Conservation (phyloP, 257 asterid species). For the Fraxinus excelsior region DNA sequence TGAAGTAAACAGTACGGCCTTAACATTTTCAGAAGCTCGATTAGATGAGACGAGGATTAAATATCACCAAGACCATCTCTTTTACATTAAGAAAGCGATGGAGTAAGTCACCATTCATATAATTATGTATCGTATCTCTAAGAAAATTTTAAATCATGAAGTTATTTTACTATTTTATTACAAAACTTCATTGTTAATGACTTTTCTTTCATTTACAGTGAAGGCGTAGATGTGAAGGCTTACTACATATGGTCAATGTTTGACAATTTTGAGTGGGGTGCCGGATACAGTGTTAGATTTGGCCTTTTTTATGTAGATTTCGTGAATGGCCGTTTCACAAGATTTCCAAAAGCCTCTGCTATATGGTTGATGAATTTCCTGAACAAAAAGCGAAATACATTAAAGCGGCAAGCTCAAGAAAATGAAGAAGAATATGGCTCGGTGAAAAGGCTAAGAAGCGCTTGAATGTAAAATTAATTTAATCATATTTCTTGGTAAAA, state of each 20-base stretch:
- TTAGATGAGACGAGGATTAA: constrained; percentile 17
- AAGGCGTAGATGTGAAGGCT: constrained; percentile 1
- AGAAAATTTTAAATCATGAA: too few relatives aligned
- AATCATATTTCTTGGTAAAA: too few relatives aligned
- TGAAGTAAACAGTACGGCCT: constrained; percentile 15
- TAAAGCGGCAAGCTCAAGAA: neutral
- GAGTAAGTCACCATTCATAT: constrained; percentile 6
- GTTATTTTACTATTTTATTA: too few relatives aligned
- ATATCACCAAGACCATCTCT: constrained; percentile 27
- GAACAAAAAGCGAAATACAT: neutral
- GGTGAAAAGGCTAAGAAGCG: neutral
- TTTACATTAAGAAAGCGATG: constrained; percentile 18
- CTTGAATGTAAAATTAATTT: too few relatives aligned
- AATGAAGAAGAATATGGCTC: neutral
- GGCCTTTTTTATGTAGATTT: constrained; percentile 13
- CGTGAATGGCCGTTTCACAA: neutral
- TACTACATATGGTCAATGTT: constrained; percentile 13
- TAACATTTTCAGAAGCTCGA: constrained; percentile 14
- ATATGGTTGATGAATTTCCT: neutral
- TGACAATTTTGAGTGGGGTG: constrained; percentile 17
- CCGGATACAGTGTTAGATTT: constrained; percentile 13
- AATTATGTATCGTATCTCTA: too few relatives aligned
- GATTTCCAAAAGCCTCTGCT: constrained; percentile 8
- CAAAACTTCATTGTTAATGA: neutral
- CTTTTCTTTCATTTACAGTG: neutral